Evolutionary conservation across 2,329 filamentous ascomycete genomes (phyloP), one percentile per base, ranked within the genome.

Genomic region (Cryphonectria nitschkei): DNA sequence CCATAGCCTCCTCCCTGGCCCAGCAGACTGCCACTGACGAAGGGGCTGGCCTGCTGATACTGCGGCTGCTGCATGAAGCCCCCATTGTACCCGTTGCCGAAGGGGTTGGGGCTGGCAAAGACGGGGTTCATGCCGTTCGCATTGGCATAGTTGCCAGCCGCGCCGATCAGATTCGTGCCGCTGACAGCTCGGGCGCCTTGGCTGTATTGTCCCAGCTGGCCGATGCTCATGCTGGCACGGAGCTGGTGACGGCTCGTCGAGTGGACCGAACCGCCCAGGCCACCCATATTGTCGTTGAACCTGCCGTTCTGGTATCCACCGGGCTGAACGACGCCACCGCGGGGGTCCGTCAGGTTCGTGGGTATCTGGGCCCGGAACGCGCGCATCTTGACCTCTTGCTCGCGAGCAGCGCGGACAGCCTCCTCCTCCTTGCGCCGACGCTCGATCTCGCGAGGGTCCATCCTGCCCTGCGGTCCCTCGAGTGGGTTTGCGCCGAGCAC

Each of bases 211-310:
- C 68, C 69, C 46, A 73, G 70, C 65, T 71, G 68, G 43, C 73
- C 72, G 67, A 76, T 67, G 50, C 73, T 74, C 69, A 71, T 75
- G 63, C 68, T 77, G 13, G 75, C 71, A 39, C 78, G 75, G 2
- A 72, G 60, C 22, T 68, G 66, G 13, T 43, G 50, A 32, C 58
- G 67, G 34, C 43, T 66, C 65, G n/a, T 58, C 11, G 52, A 54
- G 8, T 61, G 50, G 58, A 41, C 37, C 29, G 75, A 65, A 13
- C 43, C 62, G 34, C 76, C 77, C 16, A 74, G 58, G 3, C 76
- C 76, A 2, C 86, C 86, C 6, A 82, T 86, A 19, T 75, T 77
- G 67, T 88, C 85, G 74, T 89, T 89, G 75, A 86, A 89, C n/a
- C 80, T 79, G 2, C 87, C 87, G 29, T 84, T 81, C 73, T 82